Evolutionary conservation across 371 early-diverging fungal genomes (phyloP).

Genomic region (Encephalitozoon cuniculi): DNA sequence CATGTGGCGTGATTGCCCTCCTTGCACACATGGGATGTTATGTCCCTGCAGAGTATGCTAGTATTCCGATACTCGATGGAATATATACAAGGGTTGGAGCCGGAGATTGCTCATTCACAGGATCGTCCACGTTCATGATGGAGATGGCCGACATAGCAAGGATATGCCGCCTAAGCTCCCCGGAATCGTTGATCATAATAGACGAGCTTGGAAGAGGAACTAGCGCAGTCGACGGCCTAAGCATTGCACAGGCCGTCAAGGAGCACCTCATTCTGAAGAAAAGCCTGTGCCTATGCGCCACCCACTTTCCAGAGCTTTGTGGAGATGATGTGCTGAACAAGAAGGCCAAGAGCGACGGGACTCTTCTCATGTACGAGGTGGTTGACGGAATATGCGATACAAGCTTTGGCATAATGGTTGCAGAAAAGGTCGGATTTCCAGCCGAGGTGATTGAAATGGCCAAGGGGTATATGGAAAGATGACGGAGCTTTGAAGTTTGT

Average conservation of each 20-base stretch:
- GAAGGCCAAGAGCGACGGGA: slow-evolving; percentile 22
- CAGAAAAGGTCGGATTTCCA: slow-evolving; percentile 85
- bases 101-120: slow-evolving; percentile 78
- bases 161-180: slow-evolving; percentile 68
- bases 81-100: slow-evolving; percentile 88
- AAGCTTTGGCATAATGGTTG: slow-evolving; percentile 95
- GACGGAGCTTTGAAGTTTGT: too few species aligned
- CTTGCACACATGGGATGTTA: slow-evolving; percentile 82
- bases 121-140: slow-evolving; percentile 73
- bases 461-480: slow-evolving; percentile 30
- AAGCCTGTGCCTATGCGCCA: slow-evolving; percentile 53
- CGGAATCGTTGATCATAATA: slow-evolving; percentile 74
- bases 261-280: slow-evolving; percentile 66
- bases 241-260: slow-evolving; percentile 86
- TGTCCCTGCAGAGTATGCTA: slow-evolving; percentile 75
- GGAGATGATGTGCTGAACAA: slow-evolving; percentile 57
- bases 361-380: slow-evolving; percentile 57
- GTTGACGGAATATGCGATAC: slow-evolving; percentile 74
- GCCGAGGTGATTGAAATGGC: slow-evolving; percentile 54
- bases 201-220: slow-evolving; percentile 96
- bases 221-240: slow-evolving; percentile 89
- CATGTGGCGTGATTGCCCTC: slow-evolving; percentile 72
- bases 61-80: slow-evolving; percentile 73
- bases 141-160: slow-evolving; percentile 80
- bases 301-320: slow-evolving; percentile 74